Evolutionary conservation across 2,329 filamentous ascomycete genomes (phyloP).

Genomic region (Shiraia sp.): DNA sequence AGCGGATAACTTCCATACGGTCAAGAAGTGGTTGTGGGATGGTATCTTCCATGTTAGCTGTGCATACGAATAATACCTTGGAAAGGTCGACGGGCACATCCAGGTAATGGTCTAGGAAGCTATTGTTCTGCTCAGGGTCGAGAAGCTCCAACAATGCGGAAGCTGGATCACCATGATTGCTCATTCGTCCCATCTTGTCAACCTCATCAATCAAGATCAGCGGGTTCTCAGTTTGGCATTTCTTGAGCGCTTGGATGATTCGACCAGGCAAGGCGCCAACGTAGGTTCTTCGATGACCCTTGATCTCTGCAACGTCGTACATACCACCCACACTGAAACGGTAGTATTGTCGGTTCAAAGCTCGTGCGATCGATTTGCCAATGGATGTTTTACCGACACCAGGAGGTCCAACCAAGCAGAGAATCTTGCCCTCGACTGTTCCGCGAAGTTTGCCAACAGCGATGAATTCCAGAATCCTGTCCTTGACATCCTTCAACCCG

Average conservation of each 20-base stretch:
- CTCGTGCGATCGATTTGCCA: conserved; percentile 94
- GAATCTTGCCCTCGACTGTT: conserved; percentile 96
- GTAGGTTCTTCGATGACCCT: conserved; percentile 94
- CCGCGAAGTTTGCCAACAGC: conserved; percentile 96
- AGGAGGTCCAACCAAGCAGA: conserved; percentile 95
- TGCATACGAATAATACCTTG: conserved; percentile 98
- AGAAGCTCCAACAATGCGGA: conserved; percentile 91
- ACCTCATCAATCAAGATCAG: conserved; percentile 96
- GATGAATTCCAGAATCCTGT: conserved; percentile 97
- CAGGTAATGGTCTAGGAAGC: conserved; percentile 98
- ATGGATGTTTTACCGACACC: conserved; percentile 99
- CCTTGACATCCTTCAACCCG: conserved; percentile 96
- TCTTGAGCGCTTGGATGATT: conserved; percentile 97
- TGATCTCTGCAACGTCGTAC: conserved; percentile 98
- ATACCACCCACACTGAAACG: conserved; percentile 96
- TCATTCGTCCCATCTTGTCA: conserved; percentile 95
- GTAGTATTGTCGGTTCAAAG: conserved; percentile 95
- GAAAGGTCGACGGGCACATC: conserved; percentile 96
- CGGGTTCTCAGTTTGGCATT: conserved; percentile 98
- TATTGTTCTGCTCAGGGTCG: conserved; percentile 95
- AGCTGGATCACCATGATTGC: conserved; percentile 87
- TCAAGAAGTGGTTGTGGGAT: conserved; percentile 93
- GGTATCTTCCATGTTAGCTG: conserved; percentile 97
- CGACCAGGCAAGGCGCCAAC: conserved; percentile 93
- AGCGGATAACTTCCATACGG: conserved; percentile 95